A percentile compares a stretch with the other conserved stretches of the same genome.
Evolutionary conservation across 805 yeast genomes (phyloP).

Genomic region (Candida insectalens): DNA sequence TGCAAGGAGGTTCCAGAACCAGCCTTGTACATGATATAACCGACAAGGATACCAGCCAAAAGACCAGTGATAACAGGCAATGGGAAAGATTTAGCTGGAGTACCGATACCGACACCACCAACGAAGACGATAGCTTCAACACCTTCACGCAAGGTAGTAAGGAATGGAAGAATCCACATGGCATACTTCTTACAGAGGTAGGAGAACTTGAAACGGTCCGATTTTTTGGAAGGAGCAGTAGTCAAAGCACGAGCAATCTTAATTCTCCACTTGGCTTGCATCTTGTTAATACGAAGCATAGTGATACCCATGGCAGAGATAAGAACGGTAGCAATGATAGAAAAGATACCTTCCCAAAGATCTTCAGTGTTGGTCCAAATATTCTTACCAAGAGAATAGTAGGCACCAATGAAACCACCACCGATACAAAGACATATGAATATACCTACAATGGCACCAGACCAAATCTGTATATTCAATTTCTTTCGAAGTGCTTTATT

Average conservation of each 20-base stretch:
- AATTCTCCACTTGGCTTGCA: constrained; percentile 95
- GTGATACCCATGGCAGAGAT: constrained; percentile 94
- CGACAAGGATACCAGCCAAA: constrained; percentile 66
- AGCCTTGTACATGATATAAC: constrained; percentile 65
- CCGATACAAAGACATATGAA: constrained; percentile 77
- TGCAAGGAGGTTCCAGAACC: constrained; percentile 81
- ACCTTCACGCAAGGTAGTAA: constrained; percentile 94
- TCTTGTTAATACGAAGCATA: constrained; percentile 89
- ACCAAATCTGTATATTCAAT: constrained; percentile 63
- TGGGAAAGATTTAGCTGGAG: constrained; percentile 61
- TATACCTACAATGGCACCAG: constrained; percentile 68
- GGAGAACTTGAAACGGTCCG: constrained; percentile 44
- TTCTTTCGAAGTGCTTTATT: constrained; percentile 41
- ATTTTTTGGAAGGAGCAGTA: constrained; percentile 39
- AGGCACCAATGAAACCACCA: constrained; percentile 90
- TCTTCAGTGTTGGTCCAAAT: constrained; percentile 85
- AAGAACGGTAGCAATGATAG: constrained; percentile 81
- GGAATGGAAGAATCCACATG: constrained; percentile 81
- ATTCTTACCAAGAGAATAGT: constrained; percentile 71
- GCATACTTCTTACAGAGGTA: constrained; percentile 64
- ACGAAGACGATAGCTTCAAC: constrained; percentile 92
- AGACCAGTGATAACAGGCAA: constrained; percentile 87
- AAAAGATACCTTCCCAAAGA: constrained; percentile 94
- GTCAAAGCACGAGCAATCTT: constrained; percentile 82
- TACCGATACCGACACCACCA: constrained; percentile 81